Base-by-base conservation (phyloP, 805 yeast species). In the Peterozyma xylosa region DNA sequence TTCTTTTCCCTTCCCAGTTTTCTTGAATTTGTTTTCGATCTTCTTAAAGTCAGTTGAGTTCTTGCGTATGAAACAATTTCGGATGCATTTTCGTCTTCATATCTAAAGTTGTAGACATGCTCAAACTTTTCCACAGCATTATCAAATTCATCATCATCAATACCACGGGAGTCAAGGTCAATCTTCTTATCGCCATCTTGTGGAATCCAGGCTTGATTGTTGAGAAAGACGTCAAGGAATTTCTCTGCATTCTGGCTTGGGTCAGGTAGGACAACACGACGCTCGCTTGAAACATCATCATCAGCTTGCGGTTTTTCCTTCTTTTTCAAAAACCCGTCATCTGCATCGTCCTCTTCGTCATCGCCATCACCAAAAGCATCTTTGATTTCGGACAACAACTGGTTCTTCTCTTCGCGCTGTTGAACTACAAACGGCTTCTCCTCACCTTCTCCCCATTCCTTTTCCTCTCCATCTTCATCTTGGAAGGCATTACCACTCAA, bases 1-100 rank as follows among this genome's bases (percentile, higher is more conserved):
- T 80, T 78, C 58, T 73, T 76, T 37, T 86, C 87, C 68, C 98
- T 80, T 62, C 82, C 82, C 62, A 82, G 79, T 68, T 88, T 88
- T 54, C 99, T 78, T 11, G 84, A 62, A 52, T 81, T 78, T 48
- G 80, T 73, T 42, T 79, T 80, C 16, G 83, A 79, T 58, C 99
- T 74, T 67, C 99, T 81, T 57, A 89, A 72, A 0, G 98, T 88
- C 18, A 93, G 95, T 63, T 89, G 96, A 37, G 71, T 82, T 75
- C 99, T 88, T 2, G 98, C 97, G 67, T 91, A 93, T 14, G 95
- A 83, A 15, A 90, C 83, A 61, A 93, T 86, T 56, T 91, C 96
- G 0, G 91, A 87, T 6, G 96, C 76, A 51, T 80, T 78, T 13
- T 96, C 89, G 55, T 90, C 97, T 64, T 93, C 99, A 60, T 76